phyloP scores from a whole-genome alignment of 2,329 filamentous ascomycete species.

The Diaporthe sp. region DNA sequence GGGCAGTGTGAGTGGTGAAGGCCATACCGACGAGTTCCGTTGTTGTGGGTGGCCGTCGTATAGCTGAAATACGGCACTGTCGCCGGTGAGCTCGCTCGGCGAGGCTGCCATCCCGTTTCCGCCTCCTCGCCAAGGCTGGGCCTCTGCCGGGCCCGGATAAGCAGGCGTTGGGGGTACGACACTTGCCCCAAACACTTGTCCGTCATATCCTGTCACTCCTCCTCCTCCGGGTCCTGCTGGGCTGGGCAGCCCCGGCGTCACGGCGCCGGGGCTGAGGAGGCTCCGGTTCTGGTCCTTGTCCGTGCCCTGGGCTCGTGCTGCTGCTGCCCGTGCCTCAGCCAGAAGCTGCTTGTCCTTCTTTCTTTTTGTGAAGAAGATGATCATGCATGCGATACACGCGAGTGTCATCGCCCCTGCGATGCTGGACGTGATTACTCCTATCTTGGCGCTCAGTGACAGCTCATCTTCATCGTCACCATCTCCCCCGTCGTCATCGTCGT shows the following conservation, averaged over 20 bases:
- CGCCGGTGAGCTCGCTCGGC: conserved; percentile 26
- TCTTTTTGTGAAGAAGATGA: conserved; percentile 28
- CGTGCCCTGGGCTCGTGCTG: neutral
- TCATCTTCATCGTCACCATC: neutral
- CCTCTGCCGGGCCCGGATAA: neutral
- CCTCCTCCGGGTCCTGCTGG: neutral
- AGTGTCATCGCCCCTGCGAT: conserved; percentile 25
- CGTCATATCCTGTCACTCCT: neutral
- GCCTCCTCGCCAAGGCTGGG: conserved; percentile 14
- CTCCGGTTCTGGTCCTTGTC: conserved; percentile 12
- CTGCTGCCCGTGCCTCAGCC: conserved; percentile 19
- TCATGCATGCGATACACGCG: conserved; percentile 22
- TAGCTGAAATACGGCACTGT: neutral
- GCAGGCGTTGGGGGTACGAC: conserved; percentile 14
- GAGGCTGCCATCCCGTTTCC: neutral
- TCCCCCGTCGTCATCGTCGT: neutral
- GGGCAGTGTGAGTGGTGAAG: conserved; percentile 7
- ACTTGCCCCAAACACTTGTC: conserved; percentile 9
- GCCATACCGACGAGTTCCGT: conserved; percentile 12
- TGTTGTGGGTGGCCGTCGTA: neutral
- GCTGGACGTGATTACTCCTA: conserved; percentile 30
- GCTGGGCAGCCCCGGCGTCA: conserved; percentile 13
- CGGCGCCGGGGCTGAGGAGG: conserved; percentile 20
- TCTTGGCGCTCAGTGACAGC: conserved; percentile 21
- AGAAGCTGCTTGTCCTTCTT: conserved; percentile 24